Base-by-base conservation (phyloP, 441 rosid genomes). In the Croton laevigatus region DNA sequence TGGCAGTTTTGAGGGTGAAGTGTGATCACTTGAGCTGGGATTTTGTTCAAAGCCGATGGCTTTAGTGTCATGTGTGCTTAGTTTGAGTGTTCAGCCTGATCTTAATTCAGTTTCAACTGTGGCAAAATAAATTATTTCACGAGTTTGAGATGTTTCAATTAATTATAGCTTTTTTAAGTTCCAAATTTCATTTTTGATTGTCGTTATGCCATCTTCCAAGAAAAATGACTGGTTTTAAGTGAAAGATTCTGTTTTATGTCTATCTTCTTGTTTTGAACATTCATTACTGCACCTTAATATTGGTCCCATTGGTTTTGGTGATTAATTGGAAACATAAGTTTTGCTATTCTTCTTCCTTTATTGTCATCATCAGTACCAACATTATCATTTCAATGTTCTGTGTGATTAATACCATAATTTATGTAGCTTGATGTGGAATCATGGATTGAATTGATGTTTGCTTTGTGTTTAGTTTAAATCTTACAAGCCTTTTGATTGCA, bases 401-500 rank as follows among this genome's bases (percentile, higher is more conserved):
- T 13, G 20, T n/a, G 69, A 66, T 46, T 4, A 27, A 65, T 13
- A 8, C 19, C 27, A 34, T 8, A 36, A 34, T 17, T 32, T 46
- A 17, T 69, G 19, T 8, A 17, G 32, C 14, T n/a, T 27, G 9
- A 14, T 40, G 9, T 40, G 52, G 40, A 36, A 6, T 37, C 22
- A 7, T 49, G 13, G 12, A 38, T 6, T 7, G 13, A 3, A 37
- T 11, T 7, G 34, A 64, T 67, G 49, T 22, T 23, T 8, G 45
- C 49, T 48, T 20, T 14, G 8, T 20, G 22, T n/a, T 48, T 46
- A 17, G 66, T 6, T 58, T 20, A 19, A 46, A 57, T 2, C 34
- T 20, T 36, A 46, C 51, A 36, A 55, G 5, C 60, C 23, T 32
- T 77, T 12, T 72, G 65, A 55, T 75, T 77, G 85, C 82, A 94